phyloP scores from a whole-genome alignment of 2,329 filamentous ascomycete genomes.

The Podosphaera fusca region DNA sequence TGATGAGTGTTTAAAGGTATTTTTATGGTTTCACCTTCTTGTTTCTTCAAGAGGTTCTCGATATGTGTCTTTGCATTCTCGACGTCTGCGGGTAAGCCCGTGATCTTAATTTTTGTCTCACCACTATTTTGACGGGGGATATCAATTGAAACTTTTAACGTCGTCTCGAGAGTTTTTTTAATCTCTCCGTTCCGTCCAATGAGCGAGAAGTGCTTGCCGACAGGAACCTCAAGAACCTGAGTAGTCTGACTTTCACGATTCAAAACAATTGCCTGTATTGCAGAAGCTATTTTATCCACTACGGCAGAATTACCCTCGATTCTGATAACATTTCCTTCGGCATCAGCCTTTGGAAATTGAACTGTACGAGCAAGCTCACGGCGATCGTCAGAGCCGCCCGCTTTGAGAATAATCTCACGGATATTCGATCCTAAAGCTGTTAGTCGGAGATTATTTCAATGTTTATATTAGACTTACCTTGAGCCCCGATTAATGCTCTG shows the following conservation, averaged over 20 bases:
- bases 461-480: conserved; percentile 35
- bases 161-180: conserved; percentile 61
- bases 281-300: conserved; percentile 68
- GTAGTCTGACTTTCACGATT: conserved; percentile 66
- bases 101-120: conserved; percentile 67
- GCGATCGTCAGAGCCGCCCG: conserved; percentile 73
- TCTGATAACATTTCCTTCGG: conserved; percentile 61
- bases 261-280: conserved; percentile 62
- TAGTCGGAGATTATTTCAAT: conserved; percentile 2
- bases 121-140: conserved; percentile 75
- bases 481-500: conserved; percentile 65
- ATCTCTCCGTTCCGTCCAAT: conserved; percentile 83
- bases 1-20: conserved; percentile 72
- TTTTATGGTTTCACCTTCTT: conserved; percentile 69
- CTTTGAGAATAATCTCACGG: conserved; percentile 62
- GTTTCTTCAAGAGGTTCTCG: conserved; percentile 52
- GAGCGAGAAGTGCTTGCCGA: conserved; percentile 71
- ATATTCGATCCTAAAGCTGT: conserved; percentile 48
- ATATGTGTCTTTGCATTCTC: conserved; percentile 77
- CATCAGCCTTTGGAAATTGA: conserved; percentile 78
- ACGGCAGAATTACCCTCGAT: conserved; percentile 66
- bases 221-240: conserved; percentile 57
- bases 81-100: conserved; percentile 55
- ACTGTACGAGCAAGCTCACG: conserved; percentile 71
- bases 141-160: conserved; percentile 72